Evolutionary conservation across 2,329 filamentous ascomycete genomes (phyloP).

Genomic region (Alternaria longipes): DNA sequence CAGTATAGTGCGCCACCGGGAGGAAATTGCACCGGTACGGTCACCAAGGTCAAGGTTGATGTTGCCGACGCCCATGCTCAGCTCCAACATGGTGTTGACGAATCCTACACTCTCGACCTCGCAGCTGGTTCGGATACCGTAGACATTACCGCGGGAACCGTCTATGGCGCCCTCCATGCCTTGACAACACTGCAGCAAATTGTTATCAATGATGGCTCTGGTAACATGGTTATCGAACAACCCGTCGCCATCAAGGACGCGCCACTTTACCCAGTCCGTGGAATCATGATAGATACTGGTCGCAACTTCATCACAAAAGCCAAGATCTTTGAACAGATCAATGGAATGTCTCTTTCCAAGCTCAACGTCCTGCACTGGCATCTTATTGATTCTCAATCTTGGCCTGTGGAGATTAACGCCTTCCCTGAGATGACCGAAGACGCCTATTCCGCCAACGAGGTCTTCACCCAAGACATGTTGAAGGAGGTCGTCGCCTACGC

Average conservation of each 20-base stretch:
- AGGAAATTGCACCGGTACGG: conserved; percentile 38
- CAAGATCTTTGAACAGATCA: conserved; percentile 65
- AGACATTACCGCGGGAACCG: conserved; percentile 59
- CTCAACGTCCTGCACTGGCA: conserved; percentile 68
- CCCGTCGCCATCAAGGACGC: conserved; percentile 61
- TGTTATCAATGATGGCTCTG: conserved; percentile 58
- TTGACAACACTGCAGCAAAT: conserved; percentile 67
- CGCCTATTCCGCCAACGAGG: conserved; percentile 62
- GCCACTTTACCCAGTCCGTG: conserved; percentile 64
- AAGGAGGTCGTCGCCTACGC: conserved; percentile 60
- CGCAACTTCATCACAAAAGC: conserved; percentile 63
- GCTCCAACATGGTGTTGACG: conserved; percentile 65
- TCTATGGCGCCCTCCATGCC: conserved; percentile 65
- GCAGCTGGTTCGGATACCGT: conserved; percentile 52
- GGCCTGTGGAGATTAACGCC: conserved; percentile 60
- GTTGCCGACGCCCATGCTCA: conserved; percentile 58
- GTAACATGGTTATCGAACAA: conserved; percentile 61
- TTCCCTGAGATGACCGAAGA: conserved; percentile 64
- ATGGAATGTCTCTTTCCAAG: conserved; percentile 65
- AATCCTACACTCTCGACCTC: conserved; percentile 64
- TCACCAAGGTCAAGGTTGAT: conserved; percentile 58
- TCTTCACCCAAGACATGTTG: conserved; percentile 57
- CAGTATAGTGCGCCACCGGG: conserved; percentile 26
- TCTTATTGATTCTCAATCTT: conserved; percentile 64
- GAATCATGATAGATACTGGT: conserved; percentile 64